Conservation (phyloP, 164 flowering plant genomes). For the Piper betle region DNA sequence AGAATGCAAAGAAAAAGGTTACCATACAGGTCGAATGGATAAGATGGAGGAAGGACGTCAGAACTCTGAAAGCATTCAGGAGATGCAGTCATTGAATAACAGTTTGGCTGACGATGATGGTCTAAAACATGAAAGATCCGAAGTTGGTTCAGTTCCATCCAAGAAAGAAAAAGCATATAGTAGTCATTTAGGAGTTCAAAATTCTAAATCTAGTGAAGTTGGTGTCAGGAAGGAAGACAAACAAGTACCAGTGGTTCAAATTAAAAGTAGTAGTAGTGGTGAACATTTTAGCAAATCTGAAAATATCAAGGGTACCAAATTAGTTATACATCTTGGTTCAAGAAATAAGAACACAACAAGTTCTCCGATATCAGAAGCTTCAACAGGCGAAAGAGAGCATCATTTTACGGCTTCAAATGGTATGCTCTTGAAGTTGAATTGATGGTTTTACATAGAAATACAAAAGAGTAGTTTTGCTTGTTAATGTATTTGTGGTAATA, state of each 20-base stretch:
- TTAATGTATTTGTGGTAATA: too few relatives aligned
- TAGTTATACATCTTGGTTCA: constrained; percentile 73
- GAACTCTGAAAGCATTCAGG: constrained; percentile 26
- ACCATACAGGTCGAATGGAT: constrained; percentile 15
- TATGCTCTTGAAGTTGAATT: constrained; percentile 11
- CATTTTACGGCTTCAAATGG: constrained; percentile 45
- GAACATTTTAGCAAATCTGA: constrained; percentile 36
- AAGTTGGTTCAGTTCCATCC: constrained; percentile 19
- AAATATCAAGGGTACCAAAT: constrained; percentile 52
- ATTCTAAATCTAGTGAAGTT: constrained; percentile 32
- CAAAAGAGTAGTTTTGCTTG: background rate
- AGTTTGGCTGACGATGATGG: constrained; percentile 29
- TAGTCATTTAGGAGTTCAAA: constrained; percentile 42
- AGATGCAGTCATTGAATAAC: constrained; percentile 21
- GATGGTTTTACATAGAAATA: background rate
- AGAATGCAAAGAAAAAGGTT: constrained; percentile 46
- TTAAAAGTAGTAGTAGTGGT: constrained; percentile 26
- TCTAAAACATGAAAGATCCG: constrained; percentile 23
- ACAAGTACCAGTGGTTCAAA: constrained; percentile 23
- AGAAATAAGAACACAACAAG: constrained; percentile 43
- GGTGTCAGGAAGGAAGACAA: constrained; percentile 26
- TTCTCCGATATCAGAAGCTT: constrained; percentile 58
- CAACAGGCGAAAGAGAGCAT: constrained; percentile 55
- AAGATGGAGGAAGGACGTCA: constrained; percentile 19
- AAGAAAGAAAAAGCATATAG: constrained; percentile 30